Base-by-base conservation (phyloP, 148 eudicot genomes). In the Amaranthus palmeri region DNA sequence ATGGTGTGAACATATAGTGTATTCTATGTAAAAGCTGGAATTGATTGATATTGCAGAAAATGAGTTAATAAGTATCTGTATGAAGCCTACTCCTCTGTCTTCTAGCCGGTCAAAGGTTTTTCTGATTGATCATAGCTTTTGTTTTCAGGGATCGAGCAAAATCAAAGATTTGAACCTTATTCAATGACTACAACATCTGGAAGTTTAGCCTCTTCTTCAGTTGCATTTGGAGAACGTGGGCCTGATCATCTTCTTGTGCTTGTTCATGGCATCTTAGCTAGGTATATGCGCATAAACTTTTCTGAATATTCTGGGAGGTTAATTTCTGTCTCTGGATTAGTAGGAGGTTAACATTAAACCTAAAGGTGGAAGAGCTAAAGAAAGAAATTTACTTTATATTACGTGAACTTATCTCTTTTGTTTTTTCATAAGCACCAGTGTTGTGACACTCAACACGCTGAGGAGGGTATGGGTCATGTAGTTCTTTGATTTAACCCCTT, bases 171-270 rank as follows among this genome's bases (percentile, higher is more conserved):
- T 42, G 82, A 78, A 76, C 86, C 81, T 82, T 81, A 81, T 50
- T 86, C 92, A 67, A 89, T 93, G 97, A 83, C 83, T 84, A 81
- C 83, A 70, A 77, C 81, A 71, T 64, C 80, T 78, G 90, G 86
- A 70, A 82, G 77, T 72, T 65, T 71, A 77, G 62, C 75, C 15
- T 80, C 87, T 61, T 80, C 91, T n/a, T 68, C 70, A 64, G 67
- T 79, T 51, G 15, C 67, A 14, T 76, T 77, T 63, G 77, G 69
- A 64, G 81, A 87, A 54, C 75, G 78, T 54, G 84, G 78, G 64
- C 97, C 92, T 15, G 97, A 93, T 77, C 98, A 93, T 83, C 98
- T 93, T 79, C 88, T 93, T 72, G 97, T 93, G 36, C 98, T 93
- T 80, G 98, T 93, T 74, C 98, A 93, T 79, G 98, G 98, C 69